Percentiles rank a stretch among this genome's conserved stretches.
phyloP scores from a whole-genome alignment of 2,329 filamentous ascomycete genomes.

The Chrysoporthe deuterocubensis region DNA sequence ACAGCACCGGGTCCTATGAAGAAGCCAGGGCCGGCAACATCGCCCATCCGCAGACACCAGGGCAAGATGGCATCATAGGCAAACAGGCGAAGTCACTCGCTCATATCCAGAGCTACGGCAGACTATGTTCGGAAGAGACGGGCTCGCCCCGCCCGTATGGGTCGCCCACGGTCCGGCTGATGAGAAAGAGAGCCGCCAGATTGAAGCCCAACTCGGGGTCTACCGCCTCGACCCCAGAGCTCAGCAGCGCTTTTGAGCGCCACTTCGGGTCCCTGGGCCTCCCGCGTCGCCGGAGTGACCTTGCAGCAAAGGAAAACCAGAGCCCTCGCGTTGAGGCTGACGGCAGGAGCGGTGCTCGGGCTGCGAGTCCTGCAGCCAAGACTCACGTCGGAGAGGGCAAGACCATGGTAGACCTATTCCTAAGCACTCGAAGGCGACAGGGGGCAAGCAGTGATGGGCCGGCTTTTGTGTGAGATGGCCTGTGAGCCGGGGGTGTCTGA shows the following conservation, averaged over 20 bases:
- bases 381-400: conserved; percentile 14
- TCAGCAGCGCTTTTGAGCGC: conserved; percentile 23
- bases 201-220: conserved; percentile 14
- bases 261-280: conserved; percentile 19
- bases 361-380: background rate
- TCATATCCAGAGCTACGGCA: conserved; percentile 8
- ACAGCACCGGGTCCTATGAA: background rate
- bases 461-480: conserved; percentile 22
- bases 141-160: conserved; percentile 17
- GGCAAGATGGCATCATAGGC: conserved; percentile 1
- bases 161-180: conserved; percentile 24
- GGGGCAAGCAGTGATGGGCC: conserved; percentile 12
- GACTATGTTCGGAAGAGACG: conserved; percentile 16
- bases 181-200: conserved; percentile 20
- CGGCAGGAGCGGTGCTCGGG: too few species aligned
- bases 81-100: conserved; percentile 19
- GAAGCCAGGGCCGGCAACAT: background rate
- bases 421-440: conserved; percentile 21
- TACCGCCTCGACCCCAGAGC: conserved; percentile 15
- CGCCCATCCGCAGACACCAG: conserved; percentile 12
- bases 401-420: conserved; percentile 28
- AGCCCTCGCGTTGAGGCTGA: background rate
- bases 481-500: background rate
- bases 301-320: conserved; percentile 22
- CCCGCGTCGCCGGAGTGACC: background rate